Conservation (phyloP, 2,329 filamentous ascomycete species). For the Fusarium sp. region DNA sequence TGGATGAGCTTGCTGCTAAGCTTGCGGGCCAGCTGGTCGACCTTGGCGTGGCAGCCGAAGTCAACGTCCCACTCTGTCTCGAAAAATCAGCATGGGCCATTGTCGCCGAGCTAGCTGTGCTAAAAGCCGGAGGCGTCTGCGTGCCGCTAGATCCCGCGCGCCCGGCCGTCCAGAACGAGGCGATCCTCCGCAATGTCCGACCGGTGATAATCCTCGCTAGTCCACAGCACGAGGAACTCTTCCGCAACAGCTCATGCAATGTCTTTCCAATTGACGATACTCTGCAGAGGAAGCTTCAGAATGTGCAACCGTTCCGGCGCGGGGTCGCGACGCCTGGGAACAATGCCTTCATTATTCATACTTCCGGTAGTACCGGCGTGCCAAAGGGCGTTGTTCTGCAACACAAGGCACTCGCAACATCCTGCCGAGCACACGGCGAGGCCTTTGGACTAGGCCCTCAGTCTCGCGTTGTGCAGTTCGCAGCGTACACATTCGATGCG, state of each 20-base stretch:
- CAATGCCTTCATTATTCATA: slow-evolving; percentile 21
- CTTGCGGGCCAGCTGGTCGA: neutral
- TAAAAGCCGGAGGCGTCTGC: slow-evolving; percentile 20
- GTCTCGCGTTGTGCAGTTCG: slow-evolving; percentile 16
- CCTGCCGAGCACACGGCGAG: neutral
- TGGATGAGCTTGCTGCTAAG: slow-evolving; percentile 4
- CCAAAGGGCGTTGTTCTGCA: neutral
- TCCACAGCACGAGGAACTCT: slow-evolving; percentile 3
- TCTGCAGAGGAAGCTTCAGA: slow-evolving; percentile 14
- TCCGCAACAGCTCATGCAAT: slow-evolving; percentile 14
- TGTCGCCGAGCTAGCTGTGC: slow-evolving; percentile 10
- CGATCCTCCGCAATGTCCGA: neutral
- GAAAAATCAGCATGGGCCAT: slow-evolving; percentile 8
- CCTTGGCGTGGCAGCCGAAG: neutral
- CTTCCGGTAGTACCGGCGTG: slow-evolving; percentile 18
- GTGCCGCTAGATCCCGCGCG: slow-evolving; percentile 9
- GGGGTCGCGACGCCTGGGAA: slow-evolving; percentile 12
- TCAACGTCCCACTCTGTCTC: neutral
- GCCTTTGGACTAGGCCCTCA: slow-evolving; percentile 15
- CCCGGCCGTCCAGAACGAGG: slow-evolving; percentile 16
- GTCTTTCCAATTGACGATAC: slow-evolving; percentile 16
- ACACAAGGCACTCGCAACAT: slow-evolving; percentile 12
- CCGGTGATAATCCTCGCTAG: no score
- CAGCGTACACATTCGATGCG: slow-evolving; percentile 13
- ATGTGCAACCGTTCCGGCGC: slow-evolving; percentile 15